Percentiles rank a stretch among this genome's conserved stretches.
These are phyloP conservation scores for Pistacia atlantica DNA, from an alignment of 345 rosid species.

Conservation along the genomic window DNA sequence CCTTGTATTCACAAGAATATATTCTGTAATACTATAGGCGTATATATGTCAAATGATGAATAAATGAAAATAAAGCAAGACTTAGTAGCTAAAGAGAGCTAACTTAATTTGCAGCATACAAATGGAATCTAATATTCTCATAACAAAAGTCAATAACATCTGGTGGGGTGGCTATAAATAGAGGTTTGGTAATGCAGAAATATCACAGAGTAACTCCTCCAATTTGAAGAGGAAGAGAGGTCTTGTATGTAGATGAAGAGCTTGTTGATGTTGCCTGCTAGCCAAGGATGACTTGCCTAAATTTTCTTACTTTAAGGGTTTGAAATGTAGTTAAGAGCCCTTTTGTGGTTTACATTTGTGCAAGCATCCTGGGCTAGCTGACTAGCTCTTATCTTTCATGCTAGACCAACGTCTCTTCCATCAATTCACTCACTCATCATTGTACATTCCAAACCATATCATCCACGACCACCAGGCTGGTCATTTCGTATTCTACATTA, in stretches of 20 bases:
- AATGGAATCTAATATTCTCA: not conserved
- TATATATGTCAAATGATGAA: too few species aligned
- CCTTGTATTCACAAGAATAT: constrained; percentile 12
- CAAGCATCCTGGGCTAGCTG: constrained; percentile 40
- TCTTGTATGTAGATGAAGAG: constrained; percentile 52
- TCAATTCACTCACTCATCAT: not conserved
- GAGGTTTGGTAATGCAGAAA: not conserved
- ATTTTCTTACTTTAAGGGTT: constrained; percentile 6
- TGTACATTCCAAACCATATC: too few species aligned
- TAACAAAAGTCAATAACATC: not conserved
- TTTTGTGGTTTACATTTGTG: constrained; percentile 19
- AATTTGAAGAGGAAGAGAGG: not conserved
- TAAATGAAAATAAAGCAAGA: too few species aligned
- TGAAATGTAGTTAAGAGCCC: not conserved
- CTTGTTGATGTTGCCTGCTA: constrained; percentile 28
- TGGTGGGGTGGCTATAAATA: constrained; percentile 32
- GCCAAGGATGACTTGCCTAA: constrained; percentile 71
- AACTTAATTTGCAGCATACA: too few species aligned
- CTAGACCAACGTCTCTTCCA: constrained; percentile 35
- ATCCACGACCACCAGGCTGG: too few species aligned
- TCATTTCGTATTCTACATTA: too few species aligned
- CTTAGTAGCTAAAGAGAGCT: too few species aligned
- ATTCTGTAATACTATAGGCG: constrained; percentile 7
- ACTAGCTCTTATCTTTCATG: constrained; percentile 40
- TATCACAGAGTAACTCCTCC: not conserved